Base-by-base conservation (phyloP, 1,284 basidiomycete species). In the Cystobasidium sp. region DNA sequence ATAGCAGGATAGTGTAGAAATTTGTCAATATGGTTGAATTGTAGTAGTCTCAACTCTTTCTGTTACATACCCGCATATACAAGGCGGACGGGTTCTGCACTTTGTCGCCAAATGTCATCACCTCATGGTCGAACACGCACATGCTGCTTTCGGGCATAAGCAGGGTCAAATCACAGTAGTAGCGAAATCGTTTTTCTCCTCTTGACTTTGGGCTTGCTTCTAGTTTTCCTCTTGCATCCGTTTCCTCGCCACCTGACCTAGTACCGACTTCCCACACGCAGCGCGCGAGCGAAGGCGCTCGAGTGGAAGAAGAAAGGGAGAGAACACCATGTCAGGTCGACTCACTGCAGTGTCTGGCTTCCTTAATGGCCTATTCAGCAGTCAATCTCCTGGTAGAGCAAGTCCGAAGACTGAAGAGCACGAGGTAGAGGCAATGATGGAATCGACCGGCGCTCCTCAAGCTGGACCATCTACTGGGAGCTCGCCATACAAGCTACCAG, bases 261-360 rank as follows among this genome's bases (percentile, higher is more conserved):
- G 31, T 31, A 31, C 31, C 31, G 5, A 31, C 31, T 31, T 31
- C 31, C 1, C 31, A 5, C 31, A 31, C 1, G 31, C 31, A 31
- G n/a, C n/a, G 31, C 31, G 5, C 31, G 31, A 5, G 31, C 31
- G 16, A 53, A 24, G 3, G 24, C 52, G 24, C 20, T 20, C 24
- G 10, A 58, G 24, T 24, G 3, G 12, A 9, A 9, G 5, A 41
- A 41, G 56, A 31, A 59, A 18, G 56, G n/a, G 46, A 10, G 56
- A 43, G 41, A 31, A 8, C 53, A 56, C 37, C 10, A 59, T 43
- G 56, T 41, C 56, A 41, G 56, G 56, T 18, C 22, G 37, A 20
- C n/a, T 59, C n/a, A 59, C 56, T 2, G 56, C 56, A 31, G 43
- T 59, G 56, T 59, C 56, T 39, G 56, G 39, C 56, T 59, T 59